Evolutionary conservation across 2,329 filamentous ascomycete species (phyloP).

Genomic region (Herpotrichia juniperi): DNA sequence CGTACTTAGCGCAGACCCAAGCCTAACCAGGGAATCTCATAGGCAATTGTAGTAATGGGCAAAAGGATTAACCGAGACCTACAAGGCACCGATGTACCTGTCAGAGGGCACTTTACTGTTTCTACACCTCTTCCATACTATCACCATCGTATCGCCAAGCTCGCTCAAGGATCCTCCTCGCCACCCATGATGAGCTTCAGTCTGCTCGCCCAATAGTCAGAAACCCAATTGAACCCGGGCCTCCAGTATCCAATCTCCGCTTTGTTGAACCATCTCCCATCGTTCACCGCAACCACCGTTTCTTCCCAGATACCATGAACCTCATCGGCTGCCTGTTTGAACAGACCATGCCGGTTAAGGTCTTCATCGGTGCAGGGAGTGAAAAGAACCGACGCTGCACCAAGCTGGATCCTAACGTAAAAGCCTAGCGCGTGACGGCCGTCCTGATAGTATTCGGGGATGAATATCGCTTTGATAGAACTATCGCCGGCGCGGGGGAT

Average conservation of each 20-base stretch:
- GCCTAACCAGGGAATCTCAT: no score
- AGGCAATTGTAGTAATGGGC: no score
- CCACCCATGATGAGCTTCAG: not conserved
- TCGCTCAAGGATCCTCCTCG: not conserved
- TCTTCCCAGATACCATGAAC: not conserved
- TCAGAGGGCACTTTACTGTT: no score
- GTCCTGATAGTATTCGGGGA: slow-evolving; percentile 20
- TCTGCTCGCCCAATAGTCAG: not conserved
- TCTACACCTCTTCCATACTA: no score
- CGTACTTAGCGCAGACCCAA: no score
- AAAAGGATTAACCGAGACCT: no score
- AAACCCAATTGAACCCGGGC: not conserved
- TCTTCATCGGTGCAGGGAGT: not conserved
- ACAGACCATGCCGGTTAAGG: not conserved
- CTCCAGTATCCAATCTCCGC: not conserved
- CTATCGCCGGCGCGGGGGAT: not conserved
- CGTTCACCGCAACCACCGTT: not conserved
- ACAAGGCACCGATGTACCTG: no score
- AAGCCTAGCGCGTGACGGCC: not conserved
- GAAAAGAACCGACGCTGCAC: not conserved
- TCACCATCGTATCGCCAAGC: no score
- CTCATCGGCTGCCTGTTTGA: not conserved
- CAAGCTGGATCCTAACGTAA: not conserved
- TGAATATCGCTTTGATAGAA: slow-evolving; percentile 13
- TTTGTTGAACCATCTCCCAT: not conserved